Percentiles rank a stretch among this genome's conserved stretches.
Evolutionary conservation across 345 rosid genomes (phyloP).

Genomic region (Pugionium cornutum): DNA sequence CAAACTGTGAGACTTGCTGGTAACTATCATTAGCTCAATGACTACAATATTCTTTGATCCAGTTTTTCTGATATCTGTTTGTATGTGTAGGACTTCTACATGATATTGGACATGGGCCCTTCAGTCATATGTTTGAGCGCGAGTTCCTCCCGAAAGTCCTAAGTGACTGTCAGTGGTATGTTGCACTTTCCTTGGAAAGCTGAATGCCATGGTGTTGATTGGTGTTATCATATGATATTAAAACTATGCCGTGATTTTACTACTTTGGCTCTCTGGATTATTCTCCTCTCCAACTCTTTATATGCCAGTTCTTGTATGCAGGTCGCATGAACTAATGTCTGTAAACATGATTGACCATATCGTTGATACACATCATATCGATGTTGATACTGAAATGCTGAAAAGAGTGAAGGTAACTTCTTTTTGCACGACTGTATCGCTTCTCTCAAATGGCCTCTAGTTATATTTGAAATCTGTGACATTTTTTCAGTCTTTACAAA

Average conservation of each 20-base stretch:
- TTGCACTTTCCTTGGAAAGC: slow-evolving; percentile 24
- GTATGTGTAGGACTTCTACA: slow-evolving; percentile 74
- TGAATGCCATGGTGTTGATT: slow-evolving; percentile 18
- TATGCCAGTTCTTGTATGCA: slow-evolving; percentile 33
- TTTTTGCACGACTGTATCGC: slow-evolving; percentile 22
- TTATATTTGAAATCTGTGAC: slow-evolving; percentile 13
- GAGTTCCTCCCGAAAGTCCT: slow-evolving; percentile 80
- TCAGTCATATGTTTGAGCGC: slow-evolving; percentile 89
- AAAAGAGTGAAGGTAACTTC: slow-evolving; percentile 70
- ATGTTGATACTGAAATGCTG: slow-evolving; percentile 73
- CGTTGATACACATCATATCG: slow-evolving; percentile 79
- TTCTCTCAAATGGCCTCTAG: slow-evolving; percentile 21
- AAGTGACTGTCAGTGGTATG: slow-evolving; percentile 58
- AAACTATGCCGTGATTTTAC: slow-evolving; percentile 1
- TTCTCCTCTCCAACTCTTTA: slow-evolving; percentile 27
- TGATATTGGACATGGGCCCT: slow-evolving; percentile 97
- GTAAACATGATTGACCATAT: slow-evolving; percentile 72
- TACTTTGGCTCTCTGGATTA: slow-evolving; percentile 14
- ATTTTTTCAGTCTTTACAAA: slow-evolving; percentile 5
- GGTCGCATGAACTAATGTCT: slow-evolving; percentile 95
- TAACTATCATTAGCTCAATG: slow-evolving; percentile 32
- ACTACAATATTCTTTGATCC: slow-evolving; percentile 7
- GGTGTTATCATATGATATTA: background rate
- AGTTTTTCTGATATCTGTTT: slow-evolving; percentile 26
- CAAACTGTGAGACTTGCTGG: slow-evolving; percentile 94